Evolutionary conservation across 441 rosid genomes (phyloP).

Genomic region (Cnidoscolus chayamansa): DNA sequence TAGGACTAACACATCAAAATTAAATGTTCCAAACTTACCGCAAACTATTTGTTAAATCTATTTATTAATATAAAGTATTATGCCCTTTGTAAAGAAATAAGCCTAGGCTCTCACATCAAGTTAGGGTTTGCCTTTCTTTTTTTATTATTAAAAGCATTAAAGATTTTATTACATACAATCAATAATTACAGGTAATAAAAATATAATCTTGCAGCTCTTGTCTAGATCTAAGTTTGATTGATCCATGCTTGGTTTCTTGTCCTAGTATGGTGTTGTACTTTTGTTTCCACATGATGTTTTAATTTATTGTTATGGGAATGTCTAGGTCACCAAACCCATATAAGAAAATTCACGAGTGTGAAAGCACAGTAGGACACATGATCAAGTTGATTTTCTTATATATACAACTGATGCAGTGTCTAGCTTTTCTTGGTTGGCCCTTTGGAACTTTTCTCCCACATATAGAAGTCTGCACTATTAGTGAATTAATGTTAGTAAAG

Average conservation of each 20-base stretch:
- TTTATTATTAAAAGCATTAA: background rate
- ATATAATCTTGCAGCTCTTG: background rate
- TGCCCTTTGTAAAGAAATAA: background rate
- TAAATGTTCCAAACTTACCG: no score
- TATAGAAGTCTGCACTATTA: no score
- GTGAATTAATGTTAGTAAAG: no score
- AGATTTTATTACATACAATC: conserved; percentile 8
- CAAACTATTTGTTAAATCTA: no score
- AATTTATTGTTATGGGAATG: conserved; percentile 3
- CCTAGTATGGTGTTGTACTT: background rate
- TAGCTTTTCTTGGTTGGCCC: background rate
- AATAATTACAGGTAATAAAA: conserved; percentile 14
- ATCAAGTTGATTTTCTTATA: conserved; percentile 4
- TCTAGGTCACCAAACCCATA: background rate
- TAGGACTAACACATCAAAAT: no score
- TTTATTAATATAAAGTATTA: no score
- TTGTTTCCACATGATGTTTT: background rate
- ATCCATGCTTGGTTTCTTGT: conserved; percentile 11
- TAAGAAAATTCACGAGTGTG: background rate
- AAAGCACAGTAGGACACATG: background rate
- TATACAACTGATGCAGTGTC: background rate
- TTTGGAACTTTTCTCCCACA: background rate
- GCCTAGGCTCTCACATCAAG: conserved; percentile 24
- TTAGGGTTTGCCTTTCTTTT: conserved; percentile 20
- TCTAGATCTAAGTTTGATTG: conserved; percentile 7